A percentile compares a stretch with the other conserved stretches of the same genome.
Evolutionary conservation across 2,329 filamentous ascomycete genomes (phyloP).

Genomic region (Penicillium thymicola): DNA sequence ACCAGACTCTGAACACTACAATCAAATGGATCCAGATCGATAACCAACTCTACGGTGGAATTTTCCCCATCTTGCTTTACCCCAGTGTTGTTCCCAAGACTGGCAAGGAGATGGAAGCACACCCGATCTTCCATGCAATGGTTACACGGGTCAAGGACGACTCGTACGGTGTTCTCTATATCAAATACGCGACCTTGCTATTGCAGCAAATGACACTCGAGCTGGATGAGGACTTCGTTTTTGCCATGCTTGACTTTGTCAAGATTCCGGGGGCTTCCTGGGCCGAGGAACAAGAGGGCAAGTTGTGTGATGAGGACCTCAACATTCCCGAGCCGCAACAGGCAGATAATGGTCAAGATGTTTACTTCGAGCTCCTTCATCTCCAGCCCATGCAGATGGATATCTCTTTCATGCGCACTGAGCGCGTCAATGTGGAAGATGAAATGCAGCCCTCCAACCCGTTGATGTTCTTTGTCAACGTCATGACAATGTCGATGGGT

Average conservation of each 20-base stretch:
- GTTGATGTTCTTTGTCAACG: conserved; percentile 97
- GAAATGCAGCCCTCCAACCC: conserved; percentile 88
- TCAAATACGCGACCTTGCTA: conserved; percentile 93
- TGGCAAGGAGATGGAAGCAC: conserved; percentile 90
- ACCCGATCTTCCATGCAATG: conserved; percentile 89
- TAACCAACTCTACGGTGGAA: conserved; percentile 95
- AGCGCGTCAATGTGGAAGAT: conserved; percentile 93
- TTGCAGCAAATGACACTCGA: conserved; percentile 98
- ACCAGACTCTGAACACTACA: conserved; percentile 84
- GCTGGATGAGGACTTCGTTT: conserved; percentile 97
- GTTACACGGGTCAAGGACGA: conserved; percentile 96
- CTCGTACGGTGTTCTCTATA: conserved; percentile 94
- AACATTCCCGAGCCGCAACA: conserved; percentile 90
- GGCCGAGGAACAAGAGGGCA: conserved; percentile 77
- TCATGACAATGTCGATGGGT: conserved; percentile 98
- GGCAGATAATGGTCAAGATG: conserved; percentile 81
- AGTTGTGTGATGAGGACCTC: conserved; percentile 81
- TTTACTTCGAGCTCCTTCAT: conserved; percentile 96
- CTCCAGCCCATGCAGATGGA: conserved; percentile 98
- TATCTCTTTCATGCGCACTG: conserved; percentile 93
- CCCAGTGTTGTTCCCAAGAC: conserved; percentile 97
- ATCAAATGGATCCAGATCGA: conserved; percentile 99
- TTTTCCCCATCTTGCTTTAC: conserved; percentile 96
- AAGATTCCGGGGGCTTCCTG: conserved; percentile 89
- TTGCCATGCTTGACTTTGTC: conserved; percentile 89